Evolutionary conservation across 108 stramenopile species (phyloP), one percentile per base, ranked within the genome.

Genomic region (Skeletonema potamos): DNA sequence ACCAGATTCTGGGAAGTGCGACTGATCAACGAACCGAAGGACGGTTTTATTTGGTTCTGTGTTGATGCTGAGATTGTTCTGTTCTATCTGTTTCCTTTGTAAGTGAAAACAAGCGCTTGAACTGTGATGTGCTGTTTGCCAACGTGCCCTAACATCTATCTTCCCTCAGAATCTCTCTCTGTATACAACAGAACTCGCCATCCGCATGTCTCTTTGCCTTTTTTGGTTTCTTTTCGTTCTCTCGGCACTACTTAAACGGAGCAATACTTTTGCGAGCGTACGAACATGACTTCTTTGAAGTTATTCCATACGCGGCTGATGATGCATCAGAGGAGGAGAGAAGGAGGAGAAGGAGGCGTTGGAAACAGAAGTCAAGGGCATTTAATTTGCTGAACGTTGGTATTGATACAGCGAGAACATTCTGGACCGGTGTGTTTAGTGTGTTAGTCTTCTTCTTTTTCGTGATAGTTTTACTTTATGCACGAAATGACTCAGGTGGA

Each of bases 11-110:
- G 65, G 82, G 74, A 84, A 64, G 26, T 33, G 10, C 46, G 60
- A 11, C 68, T 68, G 12, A 57, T 84, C 18, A 74, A 72, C 0
- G 41, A 63, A 18, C 77, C 89, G 8, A 81, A 61, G 0, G 63
- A 54, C 18, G 13, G 24, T 6, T 74, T 83, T 26, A 77, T 82
- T 59, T 86, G 72, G 70, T 17, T 68, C n/a, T 54, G 70, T 27
- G 61, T 85, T 29, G 17, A 32, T 6, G 13, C 85, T 37, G 85
- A 89, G 59, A 33, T 85, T 36, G 6, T 63, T 6, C 18, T 89
- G 22, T 64, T 84, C 26, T 82, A 78, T 66, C 12, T 84, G 5
- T 74, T 58, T n/a, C 86, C 86, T 17, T 46, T 55, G 48, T 51
- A 24, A 51, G 48, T 51, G 15, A 51, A 51, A 18, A 51, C 20